Base-by-base conservation (phyloP, 2,329 filamentous ascomycete species). In the Sarocladium strictum region DNA sequence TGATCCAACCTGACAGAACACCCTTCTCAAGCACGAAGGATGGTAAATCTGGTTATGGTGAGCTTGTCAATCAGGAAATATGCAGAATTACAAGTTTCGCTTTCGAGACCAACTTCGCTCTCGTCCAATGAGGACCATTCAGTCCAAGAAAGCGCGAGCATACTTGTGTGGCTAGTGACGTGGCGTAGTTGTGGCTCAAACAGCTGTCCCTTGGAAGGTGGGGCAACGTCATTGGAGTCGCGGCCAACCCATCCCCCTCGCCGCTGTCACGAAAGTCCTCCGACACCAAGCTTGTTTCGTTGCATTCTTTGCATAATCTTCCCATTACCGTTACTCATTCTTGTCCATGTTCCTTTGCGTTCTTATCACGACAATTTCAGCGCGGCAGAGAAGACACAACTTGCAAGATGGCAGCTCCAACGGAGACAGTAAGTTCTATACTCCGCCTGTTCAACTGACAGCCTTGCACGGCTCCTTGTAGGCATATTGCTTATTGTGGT, bases 401-500 rank as follows among this genome's bases (percentile, higher is more conserved):
- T 17, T 47, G 50, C 50, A 29, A 53, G 5, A 77, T 77, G 75
- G 72, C 75, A 60, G 66, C 71, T 56, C 69, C 74, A 50, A 64
- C 65, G 58, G 67, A 74, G 60, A 67, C 71, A 67, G 76, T 78
- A 71, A 63, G 72, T 66, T 64, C 58, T 60, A 63, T 60, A 54
- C 53, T 50, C 51, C 21, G 49, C 19, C 51, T 29, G 53, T 41
- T 55, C 32, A 2, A 27, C 3, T 11, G 15, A 35, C 33, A 27
- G 29, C 50, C 50, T 40, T 40, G 32, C 32, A 52, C 14, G 29
- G 9, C 23, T 54, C 58, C 53, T 54, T 45, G n/a, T 27, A 6
- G n/a, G 43, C 23, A 23, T n/a, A 21, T 7, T 33, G 15, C 47
- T 51, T 3, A 51, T 29, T 3, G n/a, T 35, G 10, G 45, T 52